Evolutionary conservation across 2,329 filamentous ascomycete genomes (phyloP).

Genomic region (Escovopsis sp.): DNA sequence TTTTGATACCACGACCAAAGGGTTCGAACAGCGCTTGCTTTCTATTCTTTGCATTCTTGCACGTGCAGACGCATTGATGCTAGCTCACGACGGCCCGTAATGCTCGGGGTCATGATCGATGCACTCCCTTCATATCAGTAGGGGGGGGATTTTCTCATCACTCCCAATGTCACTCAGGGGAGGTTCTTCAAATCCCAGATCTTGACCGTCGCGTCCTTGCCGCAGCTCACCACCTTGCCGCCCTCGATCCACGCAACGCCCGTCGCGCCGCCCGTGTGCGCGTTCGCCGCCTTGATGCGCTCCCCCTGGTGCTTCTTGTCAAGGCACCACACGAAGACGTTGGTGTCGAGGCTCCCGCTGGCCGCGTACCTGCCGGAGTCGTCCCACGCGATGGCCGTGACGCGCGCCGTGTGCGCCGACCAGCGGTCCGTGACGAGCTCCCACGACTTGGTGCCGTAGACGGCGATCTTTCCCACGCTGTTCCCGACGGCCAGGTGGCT

Average conservation of each 20-base stretch:
- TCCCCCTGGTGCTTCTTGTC: constrained; percentile 64
- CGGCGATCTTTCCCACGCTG: constrained; percentile 72
- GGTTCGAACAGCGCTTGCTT: too few species aligned
- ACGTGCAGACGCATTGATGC: too few species aligned
- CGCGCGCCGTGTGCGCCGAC: constrained; percentile 45
- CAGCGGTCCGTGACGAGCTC: constrained; percentile 63
- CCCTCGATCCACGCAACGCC: constrained; percentile 68
- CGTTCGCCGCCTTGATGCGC: constrained; percentile 70
- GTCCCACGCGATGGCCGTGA: constrained; percentile 59
- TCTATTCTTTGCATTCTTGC: too few species aligned
- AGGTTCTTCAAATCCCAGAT: constrained; percentile 47
- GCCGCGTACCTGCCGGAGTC: constrained; percentile 60
- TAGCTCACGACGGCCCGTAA: too few species aligned
- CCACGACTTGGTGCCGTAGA: constrained; percentile 50
- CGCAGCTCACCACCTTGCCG: constrained; percentile 60
- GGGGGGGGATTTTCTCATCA: too few species aligned
- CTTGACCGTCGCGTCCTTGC: constrained; percentile 83
- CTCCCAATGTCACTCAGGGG: constrained; percentile 11
- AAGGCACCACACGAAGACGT: constrained; percentile 85
- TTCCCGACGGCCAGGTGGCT: constrained; percentile 69
- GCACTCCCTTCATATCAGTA: too few species aligned
- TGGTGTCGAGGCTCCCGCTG: constrained; percentile 79
- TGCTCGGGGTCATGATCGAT: too few species aligned
- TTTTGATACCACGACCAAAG: too few species aligned
- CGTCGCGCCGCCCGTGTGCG: constrained; percentile 91